Conservation (phyloP, 768 basidiomycete species). For the Phanerochaete carnosa region DNA sequence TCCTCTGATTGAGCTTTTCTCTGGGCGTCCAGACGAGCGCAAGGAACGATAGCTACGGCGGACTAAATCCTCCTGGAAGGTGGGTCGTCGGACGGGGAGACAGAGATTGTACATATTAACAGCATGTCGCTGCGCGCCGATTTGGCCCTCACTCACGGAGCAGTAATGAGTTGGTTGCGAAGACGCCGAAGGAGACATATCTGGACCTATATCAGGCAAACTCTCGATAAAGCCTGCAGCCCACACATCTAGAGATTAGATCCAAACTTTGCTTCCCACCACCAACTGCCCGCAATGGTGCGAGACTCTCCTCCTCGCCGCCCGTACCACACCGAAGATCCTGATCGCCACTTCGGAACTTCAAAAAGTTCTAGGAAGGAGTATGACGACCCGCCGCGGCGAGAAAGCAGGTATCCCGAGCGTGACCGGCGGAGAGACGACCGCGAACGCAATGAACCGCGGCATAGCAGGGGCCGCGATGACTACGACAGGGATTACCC, state of each 20-base stretch:
- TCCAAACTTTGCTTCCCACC: not conserved
- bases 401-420: slow-evolving; percentile 2
- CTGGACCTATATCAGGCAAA: not conserved
- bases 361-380: slow-evolving; percentile 1
- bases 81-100: no score
- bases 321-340: slow-evolving; percentile 8
- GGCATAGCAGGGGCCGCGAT: not conserved
- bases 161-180: no score
- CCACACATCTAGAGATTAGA: not conserved
- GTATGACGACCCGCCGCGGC: not conserved
- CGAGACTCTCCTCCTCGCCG: slow-evolving; percentile 11
- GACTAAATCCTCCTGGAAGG: no score
- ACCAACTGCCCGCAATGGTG: slow-evolving; percentile 7
- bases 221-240: not conserved
- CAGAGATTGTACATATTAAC: no score
- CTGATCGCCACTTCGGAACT: slow-evolving; percentile 3
- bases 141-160: no score
- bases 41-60: no score
- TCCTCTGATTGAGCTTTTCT: no score
- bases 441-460: slow-evolving; percentile 3
- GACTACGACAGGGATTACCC: not conserved
- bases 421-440: slow-evolving; percentile 5
- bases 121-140: no score
- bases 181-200: no score
- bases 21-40: no score